These are phyloP conservation scores for Olyra latifolia DNA, from an alignment of 176 grass and related monocot species.

Conservation along the genomic window DNA sequence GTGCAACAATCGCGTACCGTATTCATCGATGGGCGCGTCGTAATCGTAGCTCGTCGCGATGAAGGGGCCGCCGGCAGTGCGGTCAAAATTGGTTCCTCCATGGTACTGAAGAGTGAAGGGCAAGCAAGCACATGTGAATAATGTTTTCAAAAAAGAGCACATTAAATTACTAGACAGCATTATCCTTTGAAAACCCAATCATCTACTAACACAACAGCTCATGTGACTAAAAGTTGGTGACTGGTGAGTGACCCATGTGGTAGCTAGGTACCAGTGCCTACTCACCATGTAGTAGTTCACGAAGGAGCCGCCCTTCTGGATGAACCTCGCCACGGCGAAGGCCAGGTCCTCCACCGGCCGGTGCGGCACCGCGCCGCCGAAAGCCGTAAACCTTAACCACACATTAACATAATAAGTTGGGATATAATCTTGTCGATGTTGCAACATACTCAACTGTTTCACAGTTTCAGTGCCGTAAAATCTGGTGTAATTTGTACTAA, in stretches of 20 bases:
- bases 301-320: conserved; percentile 94
- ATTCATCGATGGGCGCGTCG: conserved; percentile 93
- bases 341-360: conserved; percentile 91
- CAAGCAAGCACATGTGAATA: background rate
- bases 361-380: conserved; percentile 76
- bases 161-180: background rate
- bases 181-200: background rate
- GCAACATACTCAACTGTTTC: too few species aligned
- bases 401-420: background rate
- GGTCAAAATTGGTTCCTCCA: conserved; percentile 93
- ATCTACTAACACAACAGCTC: background rate
- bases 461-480: background rate
- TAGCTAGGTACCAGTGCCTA: background rate
- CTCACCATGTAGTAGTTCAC: conserved; percentile 99
- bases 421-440: background rate
- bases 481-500: background rate
- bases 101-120: conserved; percentile 71
- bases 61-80: conserved; percentile 89
- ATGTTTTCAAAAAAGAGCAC: too few species aligned
- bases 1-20: conserved; percentile 29
- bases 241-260: background rate
- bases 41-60: conserved; percentile 98
- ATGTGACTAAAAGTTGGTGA: background rate
- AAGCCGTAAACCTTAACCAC: conserved; percentile 71
- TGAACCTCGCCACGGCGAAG: conserved; percentile 85